Evolutionary conservation across 768 basidiomycete genomes (phyloP).

Genomic region (Guyanaporus albipodus): DNA sequence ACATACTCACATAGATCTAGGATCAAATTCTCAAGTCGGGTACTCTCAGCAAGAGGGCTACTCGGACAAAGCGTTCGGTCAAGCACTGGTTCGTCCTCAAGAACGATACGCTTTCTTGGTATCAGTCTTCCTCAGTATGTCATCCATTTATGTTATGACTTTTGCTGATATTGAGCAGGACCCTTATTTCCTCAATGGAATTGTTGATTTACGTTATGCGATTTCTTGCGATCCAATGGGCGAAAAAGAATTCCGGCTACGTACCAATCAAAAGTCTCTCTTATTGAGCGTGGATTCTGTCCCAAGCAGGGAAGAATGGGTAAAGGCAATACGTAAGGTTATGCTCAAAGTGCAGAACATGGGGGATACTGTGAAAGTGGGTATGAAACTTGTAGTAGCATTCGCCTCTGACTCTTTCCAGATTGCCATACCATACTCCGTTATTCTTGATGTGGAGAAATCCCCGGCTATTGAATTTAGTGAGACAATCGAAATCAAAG

Average conservation of each 20-base stretch:
- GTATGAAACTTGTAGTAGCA: slow-evolving; percentile 2
- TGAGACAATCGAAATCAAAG: slow-evolving; percentile 93
- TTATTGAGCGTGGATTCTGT: slow-evolving; percentile 72
- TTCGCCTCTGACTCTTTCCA: slow-evolving; percentile 22
- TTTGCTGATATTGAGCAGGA: slow-evolving; percentile 49
- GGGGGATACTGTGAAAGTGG: slow-evolving; percentile 91
- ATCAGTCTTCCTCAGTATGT: slow-evolving; percentile 84
- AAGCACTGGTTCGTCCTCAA: slow-evolving; percentile 97
- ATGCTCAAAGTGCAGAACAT: slow-evolving; percentile 96
- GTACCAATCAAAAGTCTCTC: slow-evolving; percentile 78
- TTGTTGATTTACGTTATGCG: slow-evolving; percentile 92
- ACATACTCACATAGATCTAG: slow-evolving; percentile 38
- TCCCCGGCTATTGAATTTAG: slow-evolving; percentile 92
- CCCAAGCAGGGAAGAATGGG: slow-evolving; percentile 90
- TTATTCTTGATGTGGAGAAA: slow-evolving; percentile 83
- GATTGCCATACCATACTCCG: slow-evolving; percentile 94
- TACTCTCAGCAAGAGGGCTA: slow-evolving; percentile 80
- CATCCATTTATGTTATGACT: not conserved
- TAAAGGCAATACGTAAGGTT: slow-evolving; percentile 89
- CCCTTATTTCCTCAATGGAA: slow-evolving; percentile 96
- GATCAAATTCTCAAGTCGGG: slow-evolving; percentile 93
- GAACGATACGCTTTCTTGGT: slow-evolving; percentile 97
- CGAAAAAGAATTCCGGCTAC: slow-evolving; percentile 76
- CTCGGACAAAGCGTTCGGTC: slow-evolving; percentile 86
- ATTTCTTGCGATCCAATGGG: slow-evolving; percentile 79